phyloP scores from a whole-genome alignment of 345 rosid genomes.

The Eucalyptus regnans region DNA sequence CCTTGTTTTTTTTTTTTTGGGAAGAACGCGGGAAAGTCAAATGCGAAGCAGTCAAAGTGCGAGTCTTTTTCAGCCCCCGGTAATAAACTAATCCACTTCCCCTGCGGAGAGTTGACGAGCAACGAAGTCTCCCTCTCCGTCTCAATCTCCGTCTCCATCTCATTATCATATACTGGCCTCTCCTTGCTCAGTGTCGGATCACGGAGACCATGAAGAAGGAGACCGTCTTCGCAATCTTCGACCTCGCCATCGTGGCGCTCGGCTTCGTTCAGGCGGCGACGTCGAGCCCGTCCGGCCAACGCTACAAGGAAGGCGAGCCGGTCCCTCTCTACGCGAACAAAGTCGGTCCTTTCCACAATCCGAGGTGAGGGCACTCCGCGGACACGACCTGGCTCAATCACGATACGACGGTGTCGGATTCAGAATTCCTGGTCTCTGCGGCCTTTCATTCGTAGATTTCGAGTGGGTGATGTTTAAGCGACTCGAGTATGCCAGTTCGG shows the following conservation, averaged over 20 bases:
- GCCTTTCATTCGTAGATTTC: too few relatives aligned
- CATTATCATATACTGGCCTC: not conserved
- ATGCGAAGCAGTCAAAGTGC: not conserved
- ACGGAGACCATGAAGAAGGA: not conserved
- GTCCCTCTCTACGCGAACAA: constrained; percentile 74
- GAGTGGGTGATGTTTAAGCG: not conserved
- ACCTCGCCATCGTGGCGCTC: not conserved
- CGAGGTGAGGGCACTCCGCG: constrained; percentile 23
- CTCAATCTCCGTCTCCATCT: not conserved
- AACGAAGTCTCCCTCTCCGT: not conserved
- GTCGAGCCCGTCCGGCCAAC: constrained; percentile 61
- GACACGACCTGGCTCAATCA: not conserved
- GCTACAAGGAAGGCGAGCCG: constrained; percentile 42
- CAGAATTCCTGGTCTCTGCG: not conserved
- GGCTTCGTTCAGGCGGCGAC: constrained; percentile 11
- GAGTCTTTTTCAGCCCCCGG: too few relatives aligned
- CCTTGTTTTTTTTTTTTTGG: not conserved
- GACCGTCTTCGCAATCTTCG: not conserved
- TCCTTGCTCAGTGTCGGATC: not conserved
- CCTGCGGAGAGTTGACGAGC: too few relatives aligned
- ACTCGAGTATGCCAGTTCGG: too few relatives aligned
- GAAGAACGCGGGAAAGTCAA: not conserved
- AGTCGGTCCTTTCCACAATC: constrained; percentile 74
- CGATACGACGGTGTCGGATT: not conserved
- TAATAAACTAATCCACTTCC: too few relatives aligned